These are phyloP conservation scores for Fusarium subglutinans DNA, from an alignment of 2,329 filamentous ascomycete genomes.

Conservation along the genomic window DNA sequence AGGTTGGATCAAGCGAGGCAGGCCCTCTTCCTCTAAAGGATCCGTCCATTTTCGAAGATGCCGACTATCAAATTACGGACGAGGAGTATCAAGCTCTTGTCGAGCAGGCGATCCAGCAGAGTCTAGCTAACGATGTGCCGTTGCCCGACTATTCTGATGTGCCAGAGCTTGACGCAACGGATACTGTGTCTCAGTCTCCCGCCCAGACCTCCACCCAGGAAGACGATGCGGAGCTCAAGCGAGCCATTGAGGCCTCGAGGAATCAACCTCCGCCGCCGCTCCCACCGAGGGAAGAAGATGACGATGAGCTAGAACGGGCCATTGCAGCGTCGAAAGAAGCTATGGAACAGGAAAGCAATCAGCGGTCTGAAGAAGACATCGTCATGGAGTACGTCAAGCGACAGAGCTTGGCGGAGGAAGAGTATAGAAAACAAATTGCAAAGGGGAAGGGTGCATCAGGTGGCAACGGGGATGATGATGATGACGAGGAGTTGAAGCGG, in stretches of 20 bases:
- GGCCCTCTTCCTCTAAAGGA: conserved; percentile 41
- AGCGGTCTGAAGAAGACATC: conserved; percentile 72
- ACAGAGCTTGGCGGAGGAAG: conserved; percentile 76
- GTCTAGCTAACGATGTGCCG: conserved; percentile 47
- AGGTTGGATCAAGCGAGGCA: conserved; percentile 41
- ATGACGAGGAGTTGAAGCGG: conserved; percentile 64
- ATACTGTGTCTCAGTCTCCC: not conserved
- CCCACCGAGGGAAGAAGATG: conserved; percentile 35
- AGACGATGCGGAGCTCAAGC: conserved; percentile 51
- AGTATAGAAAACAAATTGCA: conserved; percentile 51
- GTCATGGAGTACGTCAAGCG: conserved; percentile 79
- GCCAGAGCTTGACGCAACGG: conserved; percentile 19
- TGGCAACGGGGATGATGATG: conserved; percentile 53
- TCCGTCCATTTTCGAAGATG: conserved; percentile 49
- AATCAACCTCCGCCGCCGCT: conserved; percentile 34
- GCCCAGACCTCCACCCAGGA: conserved; percentile 16
- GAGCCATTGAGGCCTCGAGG: conserved; percentile 54
- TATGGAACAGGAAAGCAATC: conserved; percentile 51
- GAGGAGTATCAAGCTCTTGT: conserved; percentile 67
- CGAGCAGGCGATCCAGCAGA: conserved; percentile 65
- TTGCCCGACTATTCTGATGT: conserved; percentile 31
- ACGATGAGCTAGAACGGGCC: conserved; percentile 50
- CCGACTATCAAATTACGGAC: conserved; percentile 60
- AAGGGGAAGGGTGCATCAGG: conserved; percentile 49
- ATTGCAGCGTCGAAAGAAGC: conserved; percentile 52